Conservation (phyloP, 768 basidiomycete species). For the Xerocomellus chrysenteron region DNA sequence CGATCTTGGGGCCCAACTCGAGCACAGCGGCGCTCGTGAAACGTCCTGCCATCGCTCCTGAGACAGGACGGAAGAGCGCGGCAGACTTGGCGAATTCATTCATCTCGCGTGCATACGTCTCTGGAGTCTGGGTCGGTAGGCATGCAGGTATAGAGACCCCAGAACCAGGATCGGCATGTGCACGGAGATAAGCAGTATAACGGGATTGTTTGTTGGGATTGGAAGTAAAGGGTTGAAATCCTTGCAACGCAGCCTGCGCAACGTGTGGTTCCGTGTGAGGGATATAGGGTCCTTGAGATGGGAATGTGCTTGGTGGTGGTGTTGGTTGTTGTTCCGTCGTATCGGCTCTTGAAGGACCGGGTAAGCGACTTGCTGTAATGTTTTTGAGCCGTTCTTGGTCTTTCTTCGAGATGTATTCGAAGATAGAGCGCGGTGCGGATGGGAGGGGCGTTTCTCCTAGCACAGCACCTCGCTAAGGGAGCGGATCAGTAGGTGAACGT, state of each 20-base stretch:
- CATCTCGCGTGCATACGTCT: constrained; percentile 80
- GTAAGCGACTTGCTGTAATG: constrained; percentile 39
- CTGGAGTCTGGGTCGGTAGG: constrained; percentile 54
- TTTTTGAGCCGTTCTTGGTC: constrained; percentile 82
- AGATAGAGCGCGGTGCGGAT: constrained; percentile 75
- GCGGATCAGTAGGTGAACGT: constrained; percentile 2
- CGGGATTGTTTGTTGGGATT: constrained; percentile 81
- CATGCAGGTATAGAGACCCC: constrained; percentile 49
- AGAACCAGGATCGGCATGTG: constrained; percentile 55
- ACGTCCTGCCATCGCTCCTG: constrained; percentile 90
- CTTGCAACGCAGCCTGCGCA: constrained; percentile 82
- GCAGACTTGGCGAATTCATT: constrained; percentile 87
- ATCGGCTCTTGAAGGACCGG: constrained; percentile 29
- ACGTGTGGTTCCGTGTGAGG: constrained; percentile 72
- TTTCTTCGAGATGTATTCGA: constrained; percentile 92
- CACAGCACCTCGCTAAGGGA: constrained; percentile 69
- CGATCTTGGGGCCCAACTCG: constrained; percentile 59
- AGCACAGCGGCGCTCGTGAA: constrained; percentile 80
- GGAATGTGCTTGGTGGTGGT: constrained; percentile 15
- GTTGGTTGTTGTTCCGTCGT: constrained; percentile 21
- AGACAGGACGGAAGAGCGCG: constrained; percentile 85
- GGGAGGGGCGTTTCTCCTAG: constrained; percentile 81
- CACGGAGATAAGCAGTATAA: constrained; percentile 78
- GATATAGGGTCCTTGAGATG: constrained; percentile 39
- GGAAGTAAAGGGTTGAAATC: constrained; percentile 85